Evolutionary conservation across 768 basidiomycete species (phyloP), one percentile per base, ranked within the genome.

Genomic region (Kwoniella newhampshirensis): DNA sequence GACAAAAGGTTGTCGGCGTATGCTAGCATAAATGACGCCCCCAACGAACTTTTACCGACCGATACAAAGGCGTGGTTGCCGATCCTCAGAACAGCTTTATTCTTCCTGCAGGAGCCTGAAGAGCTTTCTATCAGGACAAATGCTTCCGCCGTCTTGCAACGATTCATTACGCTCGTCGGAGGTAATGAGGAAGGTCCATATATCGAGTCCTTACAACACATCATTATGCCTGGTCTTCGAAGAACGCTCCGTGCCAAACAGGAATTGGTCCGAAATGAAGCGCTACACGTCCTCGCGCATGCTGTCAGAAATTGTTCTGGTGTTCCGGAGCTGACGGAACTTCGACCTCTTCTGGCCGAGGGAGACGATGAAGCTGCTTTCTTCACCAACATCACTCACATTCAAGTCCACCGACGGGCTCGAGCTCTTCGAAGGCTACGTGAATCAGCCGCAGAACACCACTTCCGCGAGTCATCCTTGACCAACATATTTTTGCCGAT

Each of bases 321-420:
- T 18, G 78, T 92, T 27, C 69, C 78, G 0, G 75, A 82, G 1
- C 76, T 97, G 25, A 84, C 84, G 47, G 92, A 97, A 70, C 86
- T 98, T 85, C 83, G 79, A 21, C 81, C 85, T 11, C 77, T 98
- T 6, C 81, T 97, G 28, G 89, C 88, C 7, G 84, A 81, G 17
- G 93, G 90, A 1, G 92, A 98, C 70, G 86, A 88, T 46, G 94
- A 99, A 75, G 91, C 91, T 28, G 92, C 87, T 71, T 93, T 98
- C 79, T 98, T 99, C 82, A 87, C 86, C 80, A 99, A 99, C 75
- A 85, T 97, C 45, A 84, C 87, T 51, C 96, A 99, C 71, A 84
- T 98, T 41, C 96, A 99, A 77, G 78, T 87, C 2, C 93, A 97
- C 75, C 85, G 93, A 61, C 85, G 94, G 21, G 85, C 86, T 1